phyloP scores from a whole-genome alignment of 345 rosid genomes.

The Eucalyptus microcorys region DNA sequence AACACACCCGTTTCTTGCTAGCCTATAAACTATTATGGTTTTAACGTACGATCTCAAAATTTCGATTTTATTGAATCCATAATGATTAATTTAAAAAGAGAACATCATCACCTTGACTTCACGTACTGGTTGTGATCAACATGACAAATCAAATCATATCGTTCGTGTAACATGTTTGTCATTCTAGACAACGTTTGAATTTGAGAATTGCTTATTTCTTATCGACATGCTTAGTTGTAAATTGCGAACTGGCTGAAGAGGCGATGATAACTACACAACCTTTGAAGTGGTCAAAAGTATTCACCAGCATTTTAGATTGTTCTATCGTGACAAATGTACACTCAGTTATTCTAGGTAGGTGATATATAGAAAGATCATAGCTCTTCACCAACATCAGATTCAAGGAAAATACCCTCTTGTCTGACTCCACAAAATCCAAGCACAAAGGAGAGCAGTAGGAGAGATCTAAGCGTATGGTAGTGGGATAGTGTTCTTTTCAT shows the following conservation, averaged over 20 bases:
- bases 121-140: rapidly evolving
- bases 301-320: neutral
- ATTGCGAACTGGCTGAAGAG: neutral
- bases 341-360: neutral
- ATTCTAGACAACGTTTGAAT: neutral
- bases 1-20: neutral
- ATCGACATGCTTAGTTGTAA: rapidly evolving
- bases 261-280: neutral
- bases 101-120: neutral
- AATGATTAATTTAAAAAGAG: neutral
- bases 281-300: neutral
- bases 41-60: neutral
- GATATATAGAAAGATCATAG: neutral
- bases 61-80: neutral
- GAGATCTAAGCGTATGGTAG: neutral
- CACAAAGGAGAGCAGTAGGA: neutral
- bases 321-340: neutral
- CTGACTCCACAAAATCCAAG: too few relatives aligned
- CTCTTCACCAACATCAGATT: too few relatives aligned
- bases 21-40: neutral
- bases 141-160: neutral
- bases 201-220: neutral
- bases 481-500: too few relatives aligned
- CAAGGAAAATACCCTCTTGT: too few relatives aligned
- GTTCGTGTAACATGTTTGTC: neutral